phyloP scores from a whole-genome alignment of 1,284 basidiomycete genomes.

The Pholiota adiposa region DNA sequence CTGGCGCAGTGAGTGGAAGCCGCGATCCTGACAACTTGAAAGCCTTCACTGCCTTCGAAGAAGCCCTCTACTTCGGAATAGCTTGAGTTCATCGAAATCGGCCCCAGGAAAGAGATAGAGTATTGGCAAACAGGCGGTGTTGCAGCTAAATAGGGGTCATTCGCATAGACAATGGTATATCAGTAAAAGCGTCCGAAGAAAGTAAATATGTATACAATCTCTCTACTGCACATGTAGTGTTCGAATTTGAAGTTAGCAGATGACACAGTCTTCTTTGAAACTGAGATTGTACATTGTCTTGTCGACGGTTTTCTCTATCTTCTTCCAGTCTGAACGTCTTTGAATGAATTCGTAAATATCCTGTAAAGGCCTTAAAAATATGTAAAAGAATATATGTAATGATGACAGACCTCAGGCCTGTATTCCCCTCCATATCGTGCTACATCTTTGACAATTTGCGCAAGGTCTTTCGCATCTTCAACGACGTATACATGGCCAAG shows the following conservation, averaged over 20 bases:
- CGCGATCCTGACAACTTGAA: constrained; percentile 3
- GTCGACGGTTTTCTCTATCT: constrained; percentile 94
- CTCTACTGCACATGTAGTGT: too few relatives aligned
- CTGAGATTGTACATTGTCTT: constrained; percentile 95
- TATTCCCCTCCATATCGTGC: constrained; percentile 93
- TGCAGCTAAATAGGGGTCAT: neutral
- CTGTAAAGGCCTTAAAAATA: constrained; percentile 43
- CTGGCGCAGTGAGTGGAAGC: neutral
- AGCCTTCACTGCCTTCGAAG: constrained; percentile 1
- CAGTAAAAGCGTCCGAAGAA: constrained; percentile 1
- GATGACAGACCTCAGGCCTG: constrained; percentile 78
- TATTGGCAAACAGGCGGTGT: neutral
- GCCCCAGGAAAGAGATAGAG: too few relatives aligned
- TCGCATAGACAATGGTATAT: neutral
- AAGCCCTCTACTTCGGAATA: neutral
- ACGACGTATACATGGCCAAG: constrained; percentile 94
- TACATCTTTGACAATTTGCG: constrained; percentile 93
- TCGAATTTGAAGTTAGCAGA: too few relatives aligned
- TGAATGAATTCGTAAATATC: constrained; percentile 95
- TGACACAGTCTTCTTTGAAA: constrained; percentile 87
- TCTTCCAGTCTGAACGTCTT: constrained; percentile 93
- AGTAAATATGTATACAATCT: constrained; percentile 1
- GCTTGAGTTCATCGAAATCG: neutral
- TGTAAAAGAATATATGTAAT: constrained; percentile 14
- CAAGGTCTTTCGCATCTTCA: constrained; percentile 91